Conservation (phyloP, 2,329 filamentous ascomycete species). For the Paraphaeosphaeria sporulosa region DNA sequence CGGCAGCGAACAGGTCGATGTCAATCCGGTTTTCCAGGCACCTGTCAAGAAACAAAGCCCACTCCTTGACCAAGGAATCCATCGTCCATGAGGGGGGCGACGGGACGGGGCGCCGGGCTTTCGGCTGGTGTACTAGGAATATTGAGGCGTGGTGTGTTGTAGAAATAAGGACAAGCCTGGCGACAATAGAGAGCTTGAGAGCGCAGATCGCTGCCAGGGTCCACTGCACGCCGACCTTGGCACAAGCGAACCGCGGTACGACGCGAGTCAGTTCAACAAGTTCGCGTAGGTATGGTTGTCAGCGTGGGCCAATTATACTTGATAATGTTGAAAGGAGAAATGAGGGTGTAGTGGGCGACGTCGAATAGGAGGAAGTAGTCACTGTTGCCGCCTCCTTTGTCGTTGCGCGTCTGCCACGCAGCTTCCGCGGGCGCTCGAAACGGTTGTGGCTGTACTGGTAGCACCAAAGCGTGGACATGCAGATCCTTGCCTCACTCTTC, state of each 20-base stretch:
- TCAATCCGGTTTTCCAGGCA: constrained; percentile 44
- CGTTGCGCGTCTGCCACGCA: background rate
- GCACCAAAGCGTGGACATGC: background rate
- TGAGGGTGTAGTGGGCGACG: background rate
- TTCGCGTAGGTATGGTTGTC: background rate
- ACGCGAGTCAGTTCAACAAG: constrained; percentile 2
- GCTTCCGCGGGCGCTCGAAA: background rate
- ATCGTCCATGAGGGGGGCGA: constrained; percentile 35
- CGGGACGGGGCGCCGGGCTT: constrained; percentile 23
- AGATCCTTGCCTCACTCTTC: constrained; percentile 11
- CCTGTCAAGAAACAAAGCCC: constrained; percentile 43
- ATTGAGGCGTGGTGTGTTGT: constrained; percentile 30
- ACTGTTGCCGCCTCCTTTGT: background rate
- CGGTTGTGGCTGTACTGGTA: constrained; percentile 7
- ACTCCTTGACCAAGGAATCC: constrained; percentile 45
- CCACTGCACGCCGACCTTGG: background rate
- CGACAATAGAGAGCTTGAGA: constrained; percentile 18
- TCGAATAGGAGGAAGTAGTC: background rate
- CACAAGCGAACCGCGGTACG: background rate
- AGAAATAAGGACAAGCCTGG: constrained; percentile 20
- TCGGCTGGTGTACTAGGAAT: constrained; percentile 25
- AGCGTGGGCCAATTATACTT: background rate
- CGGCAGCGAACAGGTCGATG: constrained; percentile 43
- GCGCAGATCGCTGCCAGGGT: constrained; percentile 21
- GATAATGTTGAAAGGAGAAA: background rate